Percentiles rank a stretch among this genome's conserved stretches.
phyloP scores from a whole-genome alignment of 148 eudicot species.

The Limonium bicolor region DNA sequence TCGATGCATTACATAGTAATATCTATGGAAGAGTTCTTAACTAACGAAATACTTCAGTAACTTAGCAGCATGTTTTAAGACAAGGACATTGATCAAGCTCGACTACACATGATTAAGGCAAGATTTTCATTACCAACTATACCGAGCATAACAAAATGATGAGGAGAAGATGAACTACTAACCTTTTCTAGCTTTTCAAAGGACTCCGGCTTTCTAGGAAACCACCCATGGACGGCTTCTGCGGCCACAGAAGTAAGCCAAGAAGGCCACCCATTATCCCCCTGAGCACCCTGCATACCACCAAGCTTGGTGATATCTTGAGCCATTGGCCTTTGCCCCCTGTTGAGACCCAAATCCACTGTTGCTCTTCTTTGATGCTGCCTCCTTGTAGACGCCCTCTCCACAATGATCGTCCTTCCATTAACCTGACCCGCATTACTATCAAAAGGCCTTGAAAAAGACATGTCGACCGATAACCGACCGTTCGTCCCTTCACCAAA shows the following conservation, averaged over 20 bases:
- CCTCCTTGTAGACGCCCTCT: slow-evolving; percentile 8
- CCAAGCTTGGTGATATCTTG: slow-evolving; percentile 4
- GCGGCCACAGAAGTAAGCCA: slow-evolving; percentile 11
- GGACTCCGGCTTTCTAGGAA: slow-evolving; percentile 7
- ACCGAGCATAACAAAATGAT: not conserved
- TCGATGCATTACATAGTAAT: no score
- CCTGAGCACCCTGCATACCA: slow-evolving; percentile 3
- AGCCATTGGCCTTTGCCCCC: slow-evolving; percentile 5
- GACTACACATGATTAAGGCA: no score
- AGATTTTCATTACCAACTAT: no score
- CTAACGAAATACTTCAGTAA: no score
- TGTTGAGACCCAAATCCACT: slow-evolving; percentile 4
- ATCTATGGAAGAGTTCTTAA: no score
- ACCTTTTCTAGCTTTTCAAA: slow-evolving; percentile 10
- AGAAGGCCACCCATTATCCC: slow-evolving; percentile 7
- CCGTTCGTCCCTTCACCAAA: not conserved
- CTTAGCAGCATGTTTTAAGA: no score
- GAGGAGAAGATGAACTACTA: not conserved
- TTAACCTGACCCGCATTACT: not conserved
- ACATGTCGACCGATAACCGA: not conserved
- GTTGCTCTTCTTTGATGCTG: slow-evolving; percentile 13
- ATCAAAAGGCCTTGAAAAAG: not conserved
- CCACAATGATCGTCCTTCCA: slow-evolving; percentile 8
- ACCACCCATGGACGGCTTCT: slow-evolving; percentile 10
- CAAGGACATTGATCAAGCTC: no score